Conservation (phyloP, 768 basidiomycete species). For the Porpolomopsis calyptriformis region DNA sequence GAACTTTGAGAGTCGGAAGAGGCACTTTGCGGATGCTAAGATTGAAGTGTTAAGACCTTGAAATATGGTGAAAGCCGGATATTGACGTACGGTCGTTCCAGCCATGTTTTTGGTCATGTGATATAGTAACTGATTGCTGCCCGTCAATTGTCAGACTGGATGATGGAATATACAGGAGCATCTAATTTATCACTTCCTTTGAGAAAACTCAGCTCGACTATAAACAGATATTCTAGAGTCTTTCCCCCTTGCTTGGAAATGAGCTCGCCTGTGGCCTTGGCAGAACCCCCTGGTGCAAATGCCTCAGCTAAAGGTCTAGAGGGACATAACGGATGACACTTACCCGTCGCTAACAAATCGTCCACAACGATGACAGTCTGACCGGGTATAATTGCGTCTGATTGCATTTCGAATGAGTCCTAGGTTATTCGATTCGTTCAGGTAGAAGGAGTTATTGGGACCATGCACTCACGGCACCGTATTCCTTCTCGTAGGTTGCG, state of each 20-base stretch:
- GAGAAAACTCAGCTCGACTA: constrained; percentile 73
- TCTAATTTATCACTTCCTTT: constrained; percentile 69
- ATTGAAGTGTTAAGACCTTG: constrained; percentile 43
- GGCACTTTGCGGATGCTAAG: constrained; percentile 24
- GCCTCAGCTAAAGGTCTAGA: constrained; percentile 1
- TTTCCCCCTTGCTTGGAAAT: constrained; percentile 74
- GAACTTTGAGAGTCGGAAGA: constrained; percentile 46
- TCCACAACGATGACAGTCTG: constrained; percentile 84
- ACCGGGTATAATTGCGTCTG: constrained; percentile 69
- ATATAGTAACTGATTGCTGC: constrained; percentile 6
- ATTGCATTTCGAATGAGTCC: constrained; percentile 97
- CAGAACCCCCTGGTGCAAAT: constrained; percentile 66
- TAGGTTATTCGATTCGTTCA: constrained; percentile 19
- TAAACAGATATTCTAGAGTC: constrained; percentile 87
- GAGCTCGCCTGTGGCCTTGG: constrained; percentile 84
- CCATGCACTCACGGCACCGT: constrained; percentile 74
- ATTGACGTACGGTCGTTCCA: constrained; percentile 14
- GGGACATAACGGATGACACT: constrained; percentile 11
- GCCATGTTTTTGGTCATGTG: constrained; percentile 39
- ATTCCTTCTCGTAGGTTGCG: constrained; percentile 84
- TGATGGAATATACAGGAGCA: constrained; percentile 81
- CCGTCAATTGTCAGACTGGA: constrained; percentile 58
- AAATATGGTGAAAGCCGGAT: constrained; percentile 1
- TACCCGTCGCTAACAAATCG: constrained; percentile 93
- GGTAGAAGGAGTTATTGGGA: background rate